Percentiles rank a stretch among this genome's conserved stretches.
phyloP scores from a whole-genome alignment of 768 basidiomycete genomes.

The Lepiota subincarnata region DNA sequence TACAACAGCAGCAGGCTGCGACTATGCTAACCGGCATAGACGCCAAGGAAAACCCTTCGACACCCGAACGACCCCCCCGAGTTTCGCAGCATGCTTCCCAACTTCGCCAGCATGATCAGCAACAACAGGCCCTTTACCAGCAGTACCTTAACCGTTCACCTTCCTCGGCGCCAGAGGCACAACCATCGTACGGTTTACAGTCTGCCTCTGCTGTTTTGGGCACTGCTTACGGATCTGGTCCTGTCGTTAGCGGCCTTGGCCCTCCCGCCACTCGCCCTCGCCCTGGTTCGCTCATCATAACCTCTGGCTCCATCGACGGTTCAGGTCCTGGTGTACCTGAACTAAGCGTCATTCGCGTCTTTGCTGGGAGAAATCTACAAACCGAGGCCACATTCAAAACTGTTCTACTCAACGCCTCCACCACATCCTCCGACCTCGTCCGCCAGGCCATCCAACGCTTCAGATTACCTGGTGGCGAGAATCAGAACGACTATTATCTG shows the following conservation, averaged over 20 bases:
- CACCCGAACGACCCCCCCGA: slow-evolving; percentile 27
- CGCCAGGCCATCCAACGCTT: slow-evolving; percentile 94
- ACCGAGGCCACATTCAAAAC: slow-evolving; percentile 99
- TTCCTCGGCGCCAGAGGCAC: slow-evolving; percentile 69
- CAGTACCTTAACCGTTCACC: slow-evolving; percentile 89
- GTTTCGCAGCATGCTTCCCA: slow-evolving; percentile 67
- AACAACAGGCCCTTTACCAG: slow-evolving; percentile 83
- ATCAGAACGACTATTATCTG: slow-evolving; percentile 73
- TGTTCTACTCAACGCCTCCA: slow-evolving; percentile 84
- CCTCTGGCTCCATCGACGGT: slow-evolving; percentile 55
- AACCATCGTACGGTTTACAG: slow-evolving; percentile 71
- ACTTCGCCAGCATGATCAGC: slow-evolving; percentile 82
- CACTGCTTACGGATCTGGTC: slow-evolving; percentile 29
- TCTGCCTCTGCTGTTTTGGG: slow-evolving; percentile 26
- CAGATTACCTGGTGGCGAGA: slow-evolving; percentile 63
- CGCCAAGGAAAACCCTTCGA: slow-evolving; percentile 24
- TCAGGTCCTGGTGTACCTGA: slow-evolving; percentile 57
- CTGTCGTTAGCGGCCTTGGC: slow-evolving; percentile 52
- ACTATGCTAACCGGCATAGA: slow-evolving; percentile 22
- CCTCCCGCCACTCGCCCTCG: slow-evolving; percentile 55
- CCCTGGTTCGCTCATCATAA: slow-evolving; percentile 74
- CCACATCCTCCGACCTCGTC: slow-evolving; percentile 80
- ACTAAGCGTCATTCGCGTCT: slow-evolving; percentile 92
- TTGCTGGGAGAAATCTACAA: slow-evolving; percentile 86
- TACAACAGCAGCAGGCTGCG: slow-evolving; percentile 53